Evolutionary conservation across 306 rosid genomes (phyloP).

Genomic region (Castanea sativa): DNA sequence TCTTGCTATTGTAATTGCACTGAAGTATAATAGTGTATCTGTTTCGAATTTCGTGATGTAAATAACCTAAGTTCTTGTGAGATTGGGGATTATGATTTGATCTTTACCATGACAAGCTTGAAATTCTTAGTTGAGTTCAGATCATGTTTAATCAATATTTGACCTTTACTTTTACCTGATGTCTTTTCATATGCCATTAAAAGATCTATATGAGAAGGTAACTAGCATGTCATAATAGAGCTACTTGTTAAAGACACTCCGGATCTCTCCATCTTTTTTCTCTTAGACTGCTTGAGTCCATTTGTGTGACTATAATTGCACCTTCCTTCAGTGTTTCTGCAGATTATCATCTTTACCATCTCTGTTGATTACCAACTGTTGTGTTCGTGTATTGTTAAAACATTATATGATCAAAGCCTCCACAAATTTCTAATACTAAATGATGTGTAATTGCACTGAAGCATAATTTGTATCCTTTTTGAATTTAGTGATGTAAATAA

Average conservation of each 20-base stretch:
- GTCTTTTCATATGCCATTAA: neutral
- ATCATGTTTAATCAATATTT: neutral
- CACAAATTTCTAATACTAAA: neutral
- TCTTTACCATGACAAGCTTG: too few relatives aligned
- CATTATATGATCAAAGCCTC: neutral
- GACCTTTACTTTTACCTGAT: neutral
- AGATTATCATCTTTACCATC: neutral
- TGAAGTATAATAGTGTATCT: neutral
- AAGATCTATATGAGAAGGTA: neutral
- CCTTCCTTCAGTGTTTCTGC: neutral
- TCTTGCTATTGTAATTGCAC: neutral
- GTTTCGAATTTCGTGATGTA: neutral
- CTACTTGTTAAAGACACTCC: neutral
- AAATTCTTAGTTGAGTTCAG: neutral
- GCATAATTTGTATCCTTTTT: neutral
- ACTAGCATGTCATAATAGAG: neutral
- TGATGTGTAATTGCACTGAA: neutral
- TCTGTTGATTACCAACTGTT: neutral
- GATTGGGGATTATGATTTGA: neutral
- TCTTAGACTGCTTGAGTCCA: neutral
- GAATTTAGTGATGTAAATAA: neutral
- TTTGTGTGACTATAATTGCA: neutral
- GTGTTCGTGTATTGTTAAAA: neutral
- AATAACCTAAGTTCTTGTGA: neutral
- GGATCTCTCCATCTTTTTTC: neutral